Evolutionary conservation across 805 yeast genomes (phyloP).

Genomic region (Candida ulmi): DNA sequence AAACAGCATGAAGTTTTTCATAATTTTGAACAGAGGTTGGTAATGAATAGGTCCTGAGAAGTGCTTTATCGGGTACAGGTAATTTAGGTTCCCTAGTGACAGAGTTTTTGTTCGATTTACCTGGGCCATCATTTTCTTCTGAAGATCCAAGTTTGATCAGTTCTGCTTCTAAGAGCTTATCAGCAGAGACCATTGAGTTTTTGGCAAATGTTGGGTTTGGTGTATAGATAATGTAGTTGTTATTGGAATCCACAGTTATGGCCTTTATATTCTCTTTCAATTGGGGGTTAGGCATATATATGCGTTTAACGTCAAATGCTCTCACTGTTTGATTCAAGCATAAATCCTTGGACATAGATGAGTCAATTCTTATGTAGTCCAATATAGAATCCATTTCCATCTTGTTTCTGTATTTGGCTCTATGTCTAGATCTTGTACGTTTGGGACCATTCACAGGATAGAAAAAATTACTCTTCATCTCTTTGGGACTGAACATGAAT

Average conservation of each 20-base stretch:
- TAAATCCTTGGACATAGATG: slow-evolving; percentile 18
- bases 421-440: slow-evolving; percentile 11
- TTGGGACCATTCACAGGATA: slow-evolving; percentile 22
- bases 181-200: slow-evolving; percentile 18
- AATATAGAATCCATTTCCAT: slow-evolving; percentile 18
- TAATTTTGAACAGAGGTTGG: slow-evolving; percentile 11
- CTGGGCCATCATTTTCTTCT: too few relatives aligned
- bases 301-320: slow-evolving; percentile 5
- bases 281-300: slow-evolving; percentile 11
- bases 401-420: slow-evolving; percentile 21
- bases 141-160: slow-evolving; percentile 15
- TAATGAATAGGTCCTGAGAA: slow-evolving; percentile 17
- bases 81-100: too few relatives aligned
- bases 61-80: not conserved
- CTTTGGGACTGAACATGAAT: slow-evolving; percentile 18
- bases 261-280: slow-evolving; percentile 9
- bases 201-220: slow-evolving; percentile 17
- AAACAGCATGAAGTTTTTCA: slow-evolving; percentile 17
- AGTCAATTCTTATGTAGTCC: slow-evolving; percentile 18
- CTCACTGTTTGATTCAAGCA: slow-evolving; percentile 14
- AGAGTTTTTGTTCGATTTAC: too few relatives aligned
- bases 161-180: slow-evolving; percentile 16
- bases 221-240: slow-evolving; percentile 21
- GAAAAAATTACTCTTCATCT: slow-evolving; percentile 14
- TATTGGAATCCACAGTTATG: slow-evolving; percentile 21